Evolutionary conservation across 2,329 filamentous ascomycete species (phyloP), one percentile per base, ranked within the genome.

Genomic region (Cladosporium velox): DNA sequence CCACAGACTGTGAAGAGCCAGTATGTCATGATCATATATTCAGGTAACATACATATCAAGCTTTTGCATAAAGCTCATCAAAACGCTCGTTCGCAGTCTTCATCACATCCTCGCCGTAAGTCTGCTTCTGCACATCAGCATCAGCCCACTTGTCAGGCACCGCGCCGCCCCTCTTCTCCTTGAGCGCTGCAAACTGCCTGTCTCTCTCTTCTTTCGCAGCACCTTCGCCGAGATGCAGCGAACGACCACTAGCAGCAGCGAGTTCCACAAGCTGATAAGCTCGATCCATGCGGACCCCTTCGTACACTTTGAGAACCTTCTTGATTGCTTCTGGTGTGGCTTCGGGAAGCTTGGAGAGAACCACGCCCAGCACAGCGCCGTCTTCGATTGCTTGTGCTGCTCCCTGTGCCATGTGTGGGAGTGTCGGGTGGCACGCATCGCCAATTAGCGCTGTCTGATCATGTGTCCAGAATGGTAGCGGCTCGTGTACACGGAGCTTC

Each of bases 371-470:
- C 0, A 87, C 86, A 0, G 84, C 86, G 0, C 83, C 86, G 69
- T 90, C 87, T 75, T 90, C 87, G 64, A 90, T 86, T 0, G 87
- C 87, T 72, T 89, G 87, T 1, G 87, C 87, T 0, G 87, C 87
- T 10, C 87, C 87, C 74, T 90, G 87, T 0, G 85, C 86, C 64
- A 89, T 78, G 74, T 89, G 87, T 0, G 87, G 87, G 0, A 89
- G 79, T 2, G 87, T 89, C 0, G 87, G 86, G 74, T 89, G 87
- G 71, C 85, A 87, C 1, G 86, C 84, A 71, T 88, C 86, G 24
- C 86, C 86, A 0, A 88, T 79, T 4, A 88, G 78, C 2, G 84
- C 85, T 1, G 81, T 78, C 12, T 77, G 79, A 12, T 82, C 82
- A 44, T 85, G 77, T 0, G 87, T 80, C 88, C 88, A 91, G 4